A percentile compares a stretch with the other conserved stretches of the same genome.
Evolutionary conservation across 805 yeast species (phyloP).

Genomic region (Ogataea nonfermentans): DNA sequence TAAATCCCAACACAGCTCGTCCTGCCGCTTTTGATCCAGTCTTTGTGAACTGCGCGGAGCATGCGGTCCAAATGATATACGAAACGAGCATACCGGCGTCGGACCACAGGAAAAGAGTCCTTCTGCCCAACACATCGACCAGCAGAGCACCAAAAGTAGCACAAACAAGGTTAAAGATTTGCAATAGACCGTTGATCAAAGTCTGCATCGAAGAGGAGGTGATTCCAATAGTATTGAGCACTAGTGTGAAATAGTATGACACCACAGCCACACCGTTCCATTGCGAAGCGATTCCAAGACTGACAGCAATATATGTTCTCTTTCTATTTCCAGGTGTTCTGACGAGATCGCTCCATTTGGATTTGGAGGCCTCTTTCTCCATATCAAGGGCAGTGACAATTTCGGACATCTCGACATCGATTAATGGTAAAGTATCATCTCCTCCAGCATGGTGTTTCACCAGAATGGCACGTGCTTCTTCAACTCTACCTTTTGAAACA

Average conservation of each 20-base stretch:
- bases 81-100: constrained; percentile 37
- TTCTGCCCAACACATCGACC: constrained; percentile 36
- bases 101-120: constrained; percentile 37
- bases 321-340: constrained; percentile 37
- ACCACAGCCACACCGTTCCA: constrained; percentile 48
- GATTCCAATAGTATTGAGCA: constrained; percentile 52
- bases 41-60: constrained; percentile 39
- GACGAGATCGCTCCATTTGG: constrained; percentile 39
- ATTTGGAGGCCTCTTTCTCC: constrained; percentile 32
- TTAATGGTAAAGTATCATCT: constrained; percentile 31
- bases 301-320: constrained; percentile 35
- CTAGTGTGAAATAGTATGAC: constrained; percentile 45
- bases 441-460: constrained; percentile 39
- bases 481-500: constrained; percentile 35
- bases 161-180: constrained; percentile 43
- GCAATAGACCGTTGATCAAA: constrained; percentile 49
- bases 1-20: constrained; percentile 22
- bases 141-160: constrained; percentile 32
- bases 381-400: constrained; percentile 38
- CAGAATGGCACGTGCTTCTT: constrained; percentile 37
- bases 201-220: constrained; percentile 46
- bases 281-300: constrained; percentile 37
- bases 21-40: constrained; percentile 21
- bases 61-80: constrained; percentile 44
- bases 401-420: constrained; percentile 37